phyloP scores from a whole-genome alignment of 1,284 basidiomycete genomes.

The Melampsora americana region DNA sequence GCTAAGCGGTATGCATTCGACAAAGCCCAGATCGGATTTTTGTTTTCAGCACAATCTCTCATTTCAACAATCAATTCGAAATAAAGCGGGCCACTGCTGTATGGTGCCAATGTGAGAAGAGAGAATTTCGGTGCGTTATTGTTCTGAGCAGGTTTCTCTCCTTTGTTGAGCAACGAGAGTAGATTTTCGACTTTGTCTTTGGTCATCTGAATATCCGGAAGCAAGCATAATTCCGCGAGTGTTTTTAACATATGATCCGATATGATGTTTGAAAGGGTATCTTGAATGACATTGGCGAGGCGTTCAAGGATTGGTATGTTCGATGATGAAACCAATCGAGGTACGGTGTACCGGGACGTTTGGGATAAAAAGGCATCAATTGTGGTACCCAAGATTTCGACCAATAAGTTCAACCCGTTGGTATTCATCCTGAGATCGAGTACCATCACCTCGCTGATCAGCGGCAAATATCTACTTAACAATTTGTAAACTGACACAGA shows the following conservation, averaged over 20 bases:
- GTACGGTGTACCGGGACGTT: slow-evolving; percentile 26
- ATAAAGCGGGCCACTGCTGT: slow-evolving; percentile 26
- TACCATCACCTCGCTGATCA: slow-evolving; percentile 24
- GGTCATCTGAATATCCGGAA: slow-evolving; percentile 7
- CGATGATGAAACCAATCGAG: slow-evolving; percentile 27
- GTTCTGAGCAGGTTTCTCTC: slow-evolving; percentile 10
- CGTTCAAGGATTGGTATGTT: slow-evolving; percentile 10
- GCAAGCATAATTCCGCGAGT: slow-evolving; percentile 29
- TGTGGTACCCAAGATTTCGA: slow-evolving; percentile 33
- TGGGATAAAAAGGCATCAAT: slow-evolving; percentile 21
- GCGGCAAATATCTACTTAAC: slow-evolving; percentile 20
- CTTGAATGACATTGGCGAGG: slow-evolving; percentile 25
- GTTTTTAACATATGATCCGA: slow-evolving; percentile 17
- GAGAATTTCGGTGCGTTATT: neutral
- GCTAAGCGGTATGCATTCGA: slow-evolving; percentile 26
- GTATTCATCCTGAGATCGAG: slow-evolving; percentile 29
- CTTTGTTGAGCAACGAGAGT: slow-evolving; percentile 24
- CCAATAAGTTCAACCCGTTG: slow-evolving; percentile 15
- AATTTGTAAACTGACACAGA: slow-evolving; percentile 18
- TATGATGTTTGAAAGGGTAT: slow-evolving; percentile 26
- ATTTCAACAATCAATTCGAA: slow-evolving; percentile 37
- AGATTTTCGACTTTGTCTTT: slow-evolving; percentile 22
- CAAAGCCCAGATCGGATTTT: slow-evolving; percentile 5
- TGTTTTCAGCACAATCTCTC: slow-evolving; percentile 2
- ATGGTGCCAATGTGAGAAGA: slow-evolving; percentile 2